Base-by-base conservation (phyloP, 352 stramenopile species). In the Detonula confervacea region DNA sequence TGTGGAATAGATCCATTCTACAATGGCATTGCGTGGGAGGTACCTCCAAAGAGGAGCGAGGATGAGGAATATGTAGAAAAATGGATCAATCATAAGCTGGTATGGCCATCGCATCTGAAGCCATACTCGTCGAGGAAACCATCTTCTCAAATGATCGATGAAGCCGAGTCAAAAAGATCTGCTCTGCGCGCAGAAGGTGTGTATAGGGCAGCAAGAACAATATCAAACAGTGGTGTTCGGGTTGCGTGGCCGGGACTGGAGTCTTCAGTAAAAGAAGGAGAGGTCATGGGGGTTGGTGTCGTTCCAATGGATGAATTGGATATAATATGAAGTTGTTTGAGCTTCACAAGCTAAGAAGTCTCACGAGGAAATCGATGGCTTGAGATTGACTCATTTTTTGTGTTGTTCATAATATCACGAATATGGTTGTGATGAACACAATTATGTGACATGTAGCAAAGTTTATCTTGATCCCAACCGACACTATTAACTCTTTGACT, bases 1-100 rank as follows among this genome's bases (percentile, higher is more conserved):
- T 46, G 49, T 68, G 77, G 77, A 29, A 46, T 82, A 20, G 77
- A 85, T 79, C 71, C 77, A 12, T 85, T 85, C 67, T 85, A 85
- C 42, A 42, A 24, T 18, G 55, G 37, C 9, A 57, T 66, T 37
- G 24, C 35, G 5, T 84, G 71, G 71, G 77, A 85, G 60, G 30
- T 39, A 33, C 16, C 70, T 57, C 70, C 55, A 25, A 60, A 47
- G 12, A 52, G 42, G 1, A 30, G 29, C 9, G 57, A 73, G 18
- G 49, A 73, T 49, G 27, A 46, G 24, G 56, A 67, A 25, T 71
- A 78, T 49, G 65, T 73, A 22, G 30, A 78, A 12, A 66, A 71
- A 20, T 81, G 68, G 59, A 27, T 56, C n/a, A 69, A 72, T n/a
- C 29, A 66, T 39, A n/a, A 71, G 42, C 47, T 77, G 27, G 37